A percentile compares a stretch with the other conserved stretches of the same genome.
phyloP scores from a whole-genome alignment of 345 rosid genomes.

The Cardiospermum halicacabum region DNA sequence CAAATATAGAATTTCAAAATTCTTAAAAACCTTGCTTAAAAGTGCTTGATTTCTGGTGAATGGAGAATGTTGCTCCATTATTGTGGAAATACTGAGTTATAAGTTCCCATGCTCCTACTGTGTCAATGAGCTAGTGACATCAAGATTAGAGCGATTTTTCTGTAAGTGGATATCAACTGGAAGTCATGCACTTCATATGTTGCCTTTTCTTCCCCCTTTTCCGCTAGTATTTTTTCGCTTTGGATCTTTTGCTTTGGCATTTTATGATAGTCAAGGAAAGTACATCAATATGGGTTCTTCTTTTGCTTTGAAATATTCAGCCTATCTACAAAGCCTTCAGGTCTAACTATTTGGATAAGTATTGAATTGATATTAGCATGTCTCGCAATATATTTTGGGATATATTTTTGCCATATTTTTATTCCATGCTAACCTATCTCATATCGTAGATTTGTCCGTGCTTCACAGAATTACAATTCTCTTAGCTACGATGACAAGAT shows the following conservation, averaged over 20 bases:
- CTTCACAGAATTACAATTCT: conserved; percentile 86
- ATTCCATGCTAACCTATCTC: conserved; percentile 51
- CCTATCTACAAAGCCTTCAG: not conserved
- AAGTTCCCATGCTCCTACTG: not conserved
- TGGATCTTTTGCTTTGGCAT: not conserved
- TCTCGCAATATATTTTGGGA: conserved; percentile 12
- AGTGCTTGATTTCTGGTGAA: not conserved
- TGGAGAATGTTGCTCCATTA: not conserved
- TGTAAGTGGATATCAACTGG: conserved; percentile 5
- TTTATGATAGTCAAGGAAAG: not conserved
- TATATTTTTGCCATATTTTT: conserved; percentile 21
- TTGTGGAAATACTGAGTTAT: not conserved
- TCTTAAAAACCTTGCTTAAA: not conserved
- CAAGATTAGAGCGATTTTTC: not conserved
- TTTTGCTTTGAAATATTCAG: not conserved
- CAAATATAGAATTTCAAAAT: not conserved
- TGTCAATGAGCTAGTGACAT: not conserved
- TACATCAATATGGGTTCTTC: not conserved
- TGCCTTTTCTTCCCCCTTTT: not conserved
- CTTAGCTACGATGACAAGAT: conserved; percentile 96
- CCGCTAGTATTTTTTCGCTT: not conserved
- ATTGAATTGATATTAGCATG: not conserved
- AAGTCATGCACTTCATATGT: not conserved
- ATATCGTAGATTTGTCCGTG: conserved; percentile 54
- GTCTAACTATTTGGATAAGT: not conserved